Evolutionary conservation across 2,329 filamentous ascomycete genomes (phyloP), one percentile per base, ranked within the genome.

Genomic region (Colletotrichum truncatum): DNA sequence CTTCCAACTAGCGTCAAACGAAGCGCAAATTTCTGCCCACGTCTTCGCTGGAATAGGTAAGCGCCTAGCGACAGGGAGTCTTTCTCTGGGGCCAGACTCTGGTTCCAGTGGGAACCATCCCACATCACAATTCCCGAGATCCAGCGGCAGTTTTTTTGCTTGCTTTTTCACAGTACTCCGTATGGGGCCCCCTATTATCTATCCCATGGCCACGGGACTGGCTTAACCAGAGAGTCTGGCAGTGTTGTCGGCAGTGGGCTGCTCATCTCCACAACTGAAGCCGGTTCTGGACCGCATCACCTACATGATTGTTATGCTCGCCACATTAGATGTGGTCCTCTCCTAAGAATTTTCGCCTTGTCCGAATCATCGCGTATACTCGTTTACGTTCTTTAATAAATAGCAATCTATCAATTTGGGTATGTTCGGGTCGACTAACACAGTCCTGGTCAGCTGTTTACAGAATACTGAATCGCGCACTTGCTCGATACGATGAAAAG

Each of bases 1-100:
- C 30, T 49, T 49, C 25, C 46, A 54, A 49, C 39, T 64, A 64
- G 61, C 61, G 54, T 64, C 61, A 21, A 43, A 41, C 49, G 49
- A 39, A 45, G 32, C 43, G 56, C 43, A 30, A 18, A 41, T 49
- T 28, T 54, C 48, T 53, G 62, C 57, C 26, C 43, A 28, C 14
- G 18, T 9, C 11, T 6, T 43, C 43, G 11, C 53, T 23, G 2
- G 21, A 63, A 63, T n/a, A 55, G 56, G 48, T 49, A 61, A 65
- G 56, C 49, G 41, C 48, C n/a, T n/a, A n/a, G 12, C 36, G 34
- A 4, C 26, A 23, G 21, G n/a, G n/a, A 9, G 30, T 32, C 46
- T 34, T 1, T 26, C 28, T n/a, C 46, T 32, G n/a, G 4, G 21
- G 16, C 46, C 25, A 12, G 10, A 16, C 26, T n/a, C n/a, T n/a